Base-by-base conservation (phyloP, 371 early-diverging fungal species). In the Actinomortierella wolfii region DNA sequence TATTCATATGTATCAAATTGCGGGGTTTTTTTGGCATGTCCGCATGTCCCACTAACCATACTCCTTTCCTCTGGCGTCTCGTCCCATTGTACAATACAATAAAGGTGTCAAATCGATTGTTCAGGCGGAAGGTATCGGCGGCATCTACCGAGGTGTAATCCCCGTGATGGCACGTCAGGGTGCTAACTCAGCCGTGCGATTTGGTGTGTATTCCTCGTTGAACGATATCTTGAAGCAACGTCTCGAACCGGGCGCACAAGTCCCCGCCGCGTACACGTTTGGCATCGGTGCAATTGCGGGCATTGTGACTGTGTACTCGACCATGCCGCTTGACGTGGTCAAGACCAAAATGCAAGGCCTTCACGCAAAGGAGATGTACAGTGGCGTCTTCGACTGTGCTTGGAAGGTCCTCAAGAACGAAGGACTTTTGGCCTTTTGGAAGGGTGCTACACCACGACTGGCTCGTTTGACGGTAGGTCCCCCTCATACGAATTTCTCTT, bases 241-340 rank as follows among this genome's bases (percentile, higher is more conserved):
- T 51, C 40, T 42, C 67, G 67, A 43, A 53, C 54, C 53, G 21
- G 55, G 39, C 11, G 64, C 71, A 28, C 80, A 82, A 44, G 56
- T 91, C 17, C 93, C 91, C 17, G 81, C 90, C 45, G 63, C 83
- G 6, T 78, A 85, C 46, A 85, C 86, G 1, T 94, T 94, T 79
- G 86, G 68, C 2, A 87, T 89, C 25, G 94, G 95, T 46, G 86
- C 85, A 54, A 68, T 89, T 48, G 97, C 97, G 0, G 97, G 97
- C 9, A 89, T 87, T 54, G 84, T 94, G 24, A 96, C 96, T 2
- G 96, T 96, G 0, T 95, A 95, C 63, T 77, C 92, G 0, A 97
- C 97, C 0, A 95, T 95, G 97, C 97, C 97, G 3, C 61, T 97
- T 28, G 97, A 96, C 77, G 95, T 94, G 1, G 83, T 96, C 57